Conservation (phyloP, 192 early-diverging fungal species). For the Mortierella claussenii region DNA sequence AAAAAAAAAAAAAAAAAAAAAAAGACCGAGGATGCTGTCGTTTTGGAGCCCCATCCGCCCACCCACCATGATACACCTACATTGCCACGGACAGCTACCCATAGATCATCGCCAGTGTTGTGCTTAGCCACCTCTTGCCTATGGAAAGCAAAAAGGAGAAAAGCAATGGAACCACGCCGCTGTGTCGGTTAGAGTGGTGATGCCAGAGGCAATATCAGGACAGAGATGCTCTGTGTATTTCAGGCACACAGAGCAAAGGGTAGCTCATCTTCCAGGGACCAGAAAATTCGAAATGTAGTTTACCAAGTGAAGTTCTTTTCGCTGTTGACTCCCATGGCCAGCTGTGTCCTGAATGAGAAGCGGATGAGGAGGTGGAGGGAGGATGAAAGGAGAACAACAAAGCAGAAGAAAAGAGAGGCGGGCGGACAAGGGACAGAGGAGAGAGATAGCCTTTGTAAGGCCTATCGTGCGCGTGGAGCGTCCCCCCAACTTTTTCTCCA, state of each 20-base stretch:
- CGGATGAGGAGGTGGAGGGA: not conserved
- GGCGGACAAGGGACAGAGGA: not conserved
- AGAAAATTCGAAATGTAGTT: not conserved
- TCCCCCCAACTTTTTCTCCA: constrained; percentile 8
- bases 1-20: not conserved
- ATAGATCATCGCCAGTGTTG: constrained; percentile 50
- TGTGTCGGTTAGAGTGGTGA: not conserved
- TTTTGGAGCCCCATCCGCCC: too few relatives aligned
- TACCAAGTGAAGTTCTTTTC: constrained; percentile 29
- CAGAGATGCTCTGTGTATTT: not conserved
- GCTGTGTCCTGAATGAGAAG: not conserved
- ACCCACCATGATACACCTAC: constrained; percentile 11
- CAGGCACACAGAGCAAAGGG: not conserved
- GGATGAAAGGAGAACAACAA: not conserved
- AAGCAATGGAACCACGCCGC: too few relatives aligned
- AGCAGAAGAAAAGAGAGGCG: not conserved
- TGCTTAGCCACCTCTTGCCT: constrained; percentile 59
- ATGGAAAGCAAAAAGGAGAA: not conserved
- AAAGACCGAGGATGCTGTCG: too few relatives aligned
- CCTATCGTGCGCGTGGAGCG: not conserved
- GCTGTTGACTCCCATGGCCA: constrained; percentile 6
- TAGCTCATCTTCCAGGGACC: not conserved
- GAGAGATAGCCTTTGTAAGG: not conserved
- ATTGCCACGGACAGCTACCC: constrained; percentile 58
- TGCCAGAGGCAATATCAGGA: not conserved